Percentiles rank a stretch among this genome's conserved stretches.
Evolutionary conservation across 2,329 filamentous ascomycete genomes (phyloP).

Genomic region (Colletotrichum higginsianum): DNA sequence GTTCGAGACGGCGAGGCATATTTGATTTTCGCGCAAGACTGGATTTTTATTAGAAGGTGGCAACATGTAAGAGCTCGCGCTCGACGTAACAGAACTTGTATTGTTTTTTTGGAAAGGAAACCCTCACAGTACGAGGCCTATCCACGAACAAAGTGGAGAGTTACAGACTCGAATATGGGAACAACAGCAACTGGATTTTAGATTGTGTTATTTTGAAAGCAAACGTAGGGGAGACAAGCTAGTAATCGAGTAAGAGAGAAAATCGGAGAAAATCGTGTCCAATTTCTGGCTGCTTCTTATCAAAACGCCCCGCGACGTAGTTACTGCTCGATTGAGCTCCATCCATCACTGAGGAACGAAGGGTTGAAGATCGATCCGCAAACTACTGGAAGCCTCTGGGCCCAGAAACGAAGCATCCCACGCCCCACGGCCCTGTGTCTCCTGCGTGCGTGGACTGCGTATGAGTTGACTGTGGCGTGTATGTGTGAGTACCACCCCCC

Average conservation of each 20-base stretch:
- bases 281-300: background rate
- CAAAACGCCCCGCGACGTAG: too few relatives aligned
- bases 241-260: background rate
- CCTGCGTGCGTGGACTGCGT: too few relatives aligned
- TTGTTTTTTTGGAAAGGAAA: conserved; percentile 17
- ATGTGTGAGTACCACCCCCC: too few relatives aligned
- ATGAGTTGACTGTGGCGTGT: too few relatives aligned
- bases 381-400: too few relatives aligned
- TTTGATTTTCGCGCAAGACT: background rate
- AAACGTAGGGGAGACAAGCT: background rate
- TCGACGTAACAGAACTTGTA: conserved; percentile 28
- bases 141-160: background rate
- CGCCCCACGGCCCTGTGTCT: too few relatives aligned
- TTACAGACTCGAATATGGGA: conserved; percentile 23
- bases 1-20: conserved; percentile 9
- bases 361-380: too few relatives aligned
- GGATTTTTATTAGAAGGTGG: conserved; percentile 1
- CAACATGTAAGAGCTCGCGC: conserved; percentile 24
- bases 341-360: too few relatives aligned
- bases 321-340: too few relatives aligned
- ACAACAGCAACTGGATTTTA: conserved; percentile 13
- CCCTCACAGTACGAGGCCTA: conserved; percentile 17
- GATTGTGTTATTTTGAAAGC: conserved; percentile 1
- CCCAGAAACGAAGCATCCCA: too few relatives aligned
- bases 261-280: background rate